phyloP scores from a whole-genome alignment of 345 rosid genomes.

The Aquilaria malaccensis region DNA sequence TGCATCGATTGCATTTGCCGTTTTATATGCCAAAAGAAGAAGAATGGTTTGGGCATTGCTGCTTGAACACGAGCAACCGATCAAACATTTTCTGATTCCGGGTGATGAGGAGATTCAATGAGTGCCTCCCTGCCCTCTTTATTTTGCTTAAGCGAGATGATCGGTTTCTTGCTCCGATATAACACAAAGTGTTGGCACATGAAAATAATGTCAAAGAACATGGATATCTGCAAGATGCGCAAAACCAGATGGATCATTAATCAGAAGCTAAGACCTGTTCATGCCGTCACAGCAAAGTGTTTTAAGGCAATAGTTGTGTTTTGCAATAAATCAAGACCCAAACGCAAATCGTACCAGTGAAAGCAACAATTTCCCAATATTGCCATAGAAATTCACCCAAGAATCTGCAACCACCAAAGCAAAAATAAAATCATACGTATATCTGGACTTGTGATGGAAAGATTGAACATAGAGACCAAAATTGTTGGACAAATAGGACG shows the following conservation, averaged over 20 bases:
- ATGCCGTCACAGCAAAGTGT: background rate
- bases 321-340: background rate
- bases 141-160: conserved; percentile 17
- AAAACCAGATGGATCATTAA: background rate
- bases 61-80: background rate
- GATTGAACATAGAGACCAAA: background rate
- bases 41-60: no score
- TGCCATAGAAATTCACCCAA: conserved; percentile 95
- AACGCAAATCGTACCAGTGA: conserved; percentile 49
- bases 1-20: conserved; percentile 3
- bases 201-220: conserved; percentile 78
- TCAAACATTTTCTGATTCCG: conserved; percentile 38
- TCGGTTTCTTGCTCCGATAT: conserved; percentile 43
- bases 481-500: conserved; percentile 5
- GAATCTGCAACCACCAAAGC: conserved; percentile 47
- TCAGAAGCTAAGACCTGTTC: background rate
- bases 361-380: conserved; percentile 78
- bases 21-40: no score
- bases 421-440: background rate
- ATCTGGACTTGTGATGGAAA: conserved; percentile 4
- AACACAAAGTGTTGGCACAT: conserved; percentile 79
- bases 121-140: conserved; percentile 49
- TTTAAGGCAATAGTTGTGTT: background rate
- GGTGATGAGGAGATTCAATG: conserved; percentile 28
- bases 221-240: conserved; percentile 46